Conservation (phyloP, 2,329 filamentous ascomycete genomes). For the Xylaria sp. region DNA sequence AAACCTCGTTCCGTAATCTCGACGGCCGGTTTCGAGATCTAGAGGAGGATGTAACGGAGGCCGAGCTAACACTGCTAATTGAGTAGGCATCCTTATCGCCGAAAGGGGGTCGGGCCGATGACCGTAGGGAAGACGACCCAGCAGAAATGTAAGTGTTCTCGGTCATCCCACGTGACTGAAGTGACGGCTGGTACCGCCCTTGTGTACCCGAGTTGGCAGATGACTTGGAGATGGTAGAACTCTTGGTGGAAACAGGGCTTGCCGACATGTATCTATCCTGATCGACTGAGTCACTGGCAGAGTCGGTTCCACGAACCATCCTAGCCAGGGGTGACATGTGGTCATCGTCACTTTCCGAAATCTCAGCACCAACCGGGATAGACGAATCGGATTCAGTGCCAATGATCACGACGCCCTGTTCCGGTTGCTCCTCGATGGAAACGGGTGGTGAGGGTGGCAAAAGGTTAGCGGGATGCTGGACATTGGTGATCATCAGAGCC, state of each 20-base stretch:
- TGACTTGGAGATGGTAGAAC: conserved; percentile 68
- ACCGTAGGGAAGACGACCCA: conserved; percentile 68
- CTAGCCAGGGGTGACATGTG: conserved; percentile 80
- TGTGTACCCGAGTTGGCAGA: conserved; percentile 66
- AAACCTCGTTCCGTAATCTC: conserved; percentile 80
- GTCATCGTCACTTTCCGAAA: conserved; percentile 82
- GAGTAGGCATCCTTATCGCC: conserved; percentile 66
- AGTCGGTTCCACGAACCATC: conserved; percentile 76
- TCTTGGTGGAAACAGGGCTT: conserved; percentile 74
- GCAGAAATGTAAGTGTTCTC: conserved; percentile 76
- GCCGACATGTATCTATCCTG: conserved; percentile 70
- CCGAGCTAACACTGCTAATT: conserved; percentile 61
- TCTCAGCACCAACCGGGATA: conserved; percentile 65
- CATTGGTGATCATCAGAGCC: conserved; percentile 82
- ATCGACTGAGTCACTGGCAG: conserved; percentile 68
- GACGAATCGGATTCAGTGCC: conserved; percentile 67
- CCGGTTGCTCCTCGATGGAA: conserved; percentile 76
- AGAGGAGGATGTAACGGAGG: conserved; percentile 62
- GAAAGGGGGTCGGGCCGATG: conserved; percentile 51
- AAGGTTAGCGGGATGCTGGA: conserved; percentile 84
- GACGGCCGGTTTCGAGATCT: conserved; percentile 67
- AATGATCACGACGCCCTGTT: conserved; percentile 62
- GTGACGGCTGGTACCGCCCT: conserved; percentile 61
- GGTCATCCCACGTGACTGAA: conserved; percentile 65
- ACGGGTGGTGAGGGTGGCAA: conserved; percentile 85